phyloP scores from a whole-genome alignment of 1,139 yeast species.

The Geotrichum restrictum region DNA sequence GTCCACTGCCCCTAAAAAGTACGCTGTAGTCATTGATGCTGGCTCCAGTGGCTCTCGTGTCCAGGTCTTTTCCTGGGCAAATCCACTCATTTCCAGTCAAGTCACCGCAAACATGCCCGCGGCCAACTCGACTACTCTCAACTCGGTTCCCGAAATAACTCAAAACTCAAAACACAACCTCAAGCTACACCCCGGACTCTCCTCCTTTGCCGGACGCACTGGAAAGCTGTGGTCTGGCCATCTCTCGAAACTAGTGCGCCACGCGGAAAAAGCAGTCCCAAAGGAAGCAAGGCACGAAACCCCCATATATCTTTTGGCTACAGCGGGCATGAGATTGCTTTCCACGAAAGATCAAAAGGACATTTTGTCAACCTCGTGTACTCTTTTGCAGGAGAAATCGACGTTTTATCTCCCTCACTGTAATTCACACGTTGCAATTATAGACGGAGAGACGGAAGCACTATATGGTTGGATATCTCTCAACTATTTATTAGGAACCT shows the following conservation, averaged over 20 bases:
- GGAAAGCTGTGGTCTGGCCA: constrained; percentile 57
- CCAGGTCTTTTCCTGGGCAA: constrained; percentile 66
- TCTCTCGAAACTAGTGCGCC: constrained; percentile 50
- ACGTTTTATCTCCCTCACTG: constrained; percentile 54
- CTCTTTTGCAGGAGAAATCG: constrained; percentile 48
- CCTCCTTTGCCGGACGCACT: constrained; percentile 45
- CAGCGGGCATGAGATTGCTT: constrained; percentile 77
- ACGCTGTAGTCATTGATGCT: constrained; percentile 73
- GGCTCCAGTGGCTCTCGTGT: constrained; percentile 82
- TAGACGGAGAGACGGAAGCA: constrained; percentile 75
- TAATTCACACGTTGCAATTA: constrained; percentile 54
- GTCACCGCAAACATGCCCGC: background rate
- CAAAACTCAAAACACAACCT: constrained; percentile 51
- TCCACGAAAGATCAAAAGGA: constrained; percentile 53
- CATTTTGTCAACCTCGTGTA: constrained; percentile 52
- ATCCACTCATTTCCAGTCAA: constrained; percentile 33
- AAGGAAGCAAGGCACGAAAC: constrained; percentile 59
- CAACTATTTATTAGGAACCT: constrained; percentile 57
- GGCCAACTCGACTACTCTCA: constrained; percentile 16
- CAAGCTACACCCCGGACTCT: constrained; percentile 65
- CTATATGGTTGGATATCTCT: constrained; percentile 78
- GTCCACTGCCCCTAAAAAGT: constrained; percentile 39
- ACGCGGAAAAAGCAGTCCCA: constrained; percentile 62
- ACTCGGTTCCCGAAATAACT: constrained; percentile 40
- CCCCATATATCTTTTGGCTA: constrained; percentile 74